Conservation (phyloP, 129 eudicot genomes). For the Flaveria brownii region DNA sequence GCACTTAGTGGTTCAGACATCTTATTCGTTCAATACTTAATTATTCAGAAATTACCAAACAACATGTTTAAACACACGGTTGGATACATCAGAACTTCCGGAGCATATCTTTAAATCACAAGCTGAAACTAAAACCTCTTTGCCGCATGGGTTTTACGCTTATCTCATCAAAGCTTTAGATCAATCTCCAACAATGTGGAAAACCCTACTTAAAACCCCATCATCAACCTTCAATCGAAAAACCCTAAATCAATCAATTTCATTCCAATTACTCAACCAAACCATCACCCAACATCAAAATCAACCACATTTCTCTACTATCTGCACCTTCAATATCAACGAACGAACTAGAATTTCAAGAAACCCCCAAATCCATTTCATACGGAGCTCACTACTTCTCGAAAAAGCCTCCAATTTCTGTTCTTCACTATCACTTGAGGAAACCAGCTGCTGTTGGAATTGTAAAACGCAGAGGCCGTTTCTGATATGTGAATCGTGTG, state of each 20-base stretch:
- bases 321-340: neutral
- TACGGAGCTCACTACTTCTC: neutral
- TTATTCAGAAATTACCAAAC: too few species aligned
- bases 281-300: conserved; percentile 14
- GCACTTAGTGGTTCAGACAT: too few species aligned
- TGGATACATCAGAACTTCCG: too few species aligned
- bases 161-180: too few species aligned
- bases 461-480: conserved; percentile 50
- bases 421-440: conserved; percentile 22
- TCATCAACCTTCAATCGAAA: conserved; percentile 26
- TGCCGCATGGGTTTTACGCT: too few species aligned
- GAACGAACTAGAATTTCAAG: conserved; percentile 23
- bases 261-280: neutral
- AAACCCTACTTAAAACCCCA: conserved; percentile 29
- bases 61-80: too few species aligned
- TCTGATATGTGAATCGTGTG: conserved; percentile 65
- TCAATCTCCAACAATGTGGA: too few species aligned
- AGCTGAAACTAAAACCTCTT: too few species aligned
- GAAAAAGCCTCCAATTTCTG: conserved; percentile 37
- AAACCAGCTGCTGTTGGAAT: conserved; percentile 59
- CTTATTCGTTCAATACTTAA: too few species aligned
- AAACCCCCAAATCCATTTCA: conserved; percentile 2
- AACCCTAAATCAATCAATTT: conserved; percentile 22
- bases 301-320: conserved; percentile 26
- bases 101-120: too few species aligned